Percentiles rank a stretch among this genome's conserved stretches.
Evolutionary conservation across 2,329 filamentous ascomycete species (phyloP).

Genomic region (Penicillium paneum): DNA sequence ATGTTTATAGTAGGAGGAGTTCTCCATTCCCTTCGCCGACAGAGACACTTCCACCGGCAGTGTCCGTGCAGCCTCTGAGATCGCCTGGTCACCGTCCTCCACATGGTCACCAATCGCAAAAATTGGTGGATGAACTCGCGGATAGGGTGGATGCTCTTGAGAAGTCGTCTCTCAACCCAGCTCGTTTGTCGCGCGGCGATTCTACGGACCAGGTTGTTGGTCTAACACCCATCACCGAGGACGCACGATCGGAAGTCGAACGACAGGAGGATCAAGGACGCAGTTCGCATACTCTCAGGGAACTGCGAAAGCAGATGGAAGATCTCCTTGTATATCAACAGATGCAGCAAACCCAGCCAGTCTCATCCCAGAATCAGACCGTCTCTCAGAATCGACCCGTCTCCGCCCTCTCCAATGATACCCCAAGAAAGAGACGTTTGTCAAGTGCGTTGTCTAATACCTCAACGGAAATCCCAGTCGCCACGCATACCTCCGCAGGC

Average conservation of each 20-base stretch:
- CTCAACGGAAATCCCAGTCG: constrained; percentile 21
- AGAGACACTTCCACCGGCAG: constrained; percentile 34
- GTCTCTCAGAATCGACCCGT: constrained; percentile 15
- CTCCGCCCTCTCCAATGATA: constrained; percentile 19
- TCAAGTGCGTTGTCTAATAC: constrained; percentile 31
- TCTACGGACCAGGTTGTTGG: constrained; percentile 16
- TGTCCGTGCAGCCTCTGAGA: constrained; percentile 25
- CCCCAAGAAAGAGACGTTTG: constrained; percentile 29
- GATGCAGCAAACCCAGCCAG: constrained; percentile 33
- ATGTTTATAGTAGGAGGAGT: constrained; percentile 39
- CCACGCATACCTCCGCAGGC: constrained; percentile 25
- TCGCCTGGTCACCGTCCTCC: constrained; percentile 20
- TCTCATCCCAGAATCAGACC: constrained; percentile 18
- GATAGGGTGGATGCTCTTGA: constrained; percentile 8
- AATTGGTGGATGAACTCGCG: constrained; percentile 12
- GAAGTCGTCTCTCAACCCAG: constrained; percentile 2
- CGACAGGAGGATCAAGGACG: constrained; percentile 31
- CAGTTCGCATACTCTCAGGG: constrained; percentile 39
- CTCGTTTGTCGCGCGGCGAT: constrained; percentile 25
- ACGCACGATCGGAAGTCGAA: constrained; percentile 21
- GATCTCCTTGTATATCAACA: constrained; percentile 42
- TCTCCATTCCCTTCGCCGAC: constrained; percentile 41
- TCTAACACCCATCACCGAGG: constrained; percentile 22
- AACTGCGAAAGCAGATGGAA: constrained; percentile 44
- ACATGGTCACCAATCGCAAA: constrained; percentile 15